These are phyloP conservation scores for Pseudogymnoascus sp. DNA, from an alignment of 2,329 filamentous ascomycete genomes.

Conservation along the genomic window DNA sequence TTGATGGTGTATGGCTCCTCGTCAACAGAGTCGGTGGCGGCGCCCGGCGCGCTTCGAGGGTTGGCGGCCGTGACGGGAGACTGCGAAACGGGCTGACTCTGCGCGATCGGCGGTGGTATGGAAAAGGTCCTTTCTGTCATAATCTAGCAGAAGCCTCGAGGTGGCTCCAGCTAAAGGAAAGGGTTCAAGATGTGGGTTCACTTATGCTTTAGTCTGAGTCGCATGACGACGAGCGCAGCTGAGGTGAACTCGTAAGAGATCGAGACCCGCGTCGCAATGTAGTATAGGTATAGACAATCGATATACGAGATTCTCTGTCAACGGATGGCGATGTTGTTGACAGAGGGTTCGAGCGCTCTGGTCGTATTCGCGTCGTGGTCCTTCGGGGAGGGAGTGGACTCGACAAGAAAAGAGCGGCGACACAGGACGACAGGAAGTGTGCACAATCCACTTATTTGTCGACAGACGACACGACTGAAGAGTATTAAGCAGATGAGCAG, in stretches of 20 bases:
- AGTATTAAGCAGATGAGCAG: not conserved
- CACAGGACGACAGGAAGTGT: constrained; percentile 8
- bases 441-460: not conserved
- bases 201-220: constrained; percentile 28
- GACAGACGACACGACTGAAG: not conserved
- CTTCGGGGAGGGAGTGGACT: constrained; percentile 10
- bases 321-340: not conserved
- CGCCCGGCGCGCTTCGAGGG: constrained; percentile 21
- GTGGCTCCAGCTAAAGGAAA: constrained; percentile 25
- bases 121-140: constrained; percentile 31
- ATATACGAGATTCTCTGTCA: not conserved
- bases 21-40: constrained; percentile 42
- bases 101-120: constrained; percentile 29
- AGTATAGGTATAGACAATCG: not conserved
- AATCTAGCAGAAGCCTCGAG: constrained; percentile 30
- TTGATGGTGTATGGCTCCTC: constrained; percentile 92
- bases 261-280: not conserved
- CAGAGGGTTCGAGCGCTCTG: constrained; percentile 17
- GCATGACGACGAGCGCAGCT: constrained; percentile 30
- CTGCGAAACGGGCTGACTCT: constrained; percentile 20
- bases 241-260: constrained; percentile 14
- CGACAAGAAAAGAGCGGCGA: constrained; percentile 12
- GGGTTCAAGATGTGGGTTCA: constrained; percentile 27
- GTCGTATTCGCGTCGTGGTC: constrained; percentile 14
- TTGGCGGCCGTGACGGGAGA: constrained; percentile 18